These are phyloP conservation scores for Eutrema heterophyllum DNA, from an alignment of 345 rosid species.

Conservation along the genomic window DNA sequence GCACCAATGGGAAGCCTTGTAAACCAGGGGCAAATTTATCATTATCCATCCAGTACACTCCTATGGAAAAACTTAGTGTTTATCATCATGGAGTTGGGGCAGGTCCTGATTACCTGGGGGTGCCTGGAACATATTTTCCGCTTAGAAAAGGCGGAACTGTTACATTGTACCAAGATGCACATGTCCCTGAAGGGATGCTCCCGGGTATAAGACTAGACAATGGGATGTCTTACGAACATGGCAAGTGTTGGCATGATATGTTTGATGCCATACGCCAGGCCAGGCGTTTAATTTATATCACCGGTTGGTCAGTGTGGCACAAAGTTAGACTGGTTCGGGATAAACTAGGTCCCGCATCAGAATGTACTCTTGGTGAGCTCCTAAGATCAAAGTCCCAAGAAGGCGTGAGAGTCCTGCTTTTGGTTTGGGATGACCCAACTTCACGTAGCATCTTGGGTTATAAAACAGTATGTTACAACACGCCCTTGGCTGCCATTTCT, in stretches of 20 bases:
- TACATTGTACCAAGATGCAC: constrained; percentile 85
- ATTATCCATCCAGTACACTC: constrained; percentile 60
- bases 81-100: constrained; percentile 54
- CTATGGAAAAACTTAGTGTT: constrained; percentile 39
- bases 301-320: constrained; percentile 86
- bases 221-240: constrained; percentile 42
- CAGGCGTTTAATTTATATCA: constrained; percentile 64
- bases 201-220: constrained; percentile 56
- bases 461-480: constrained; percentile 46
- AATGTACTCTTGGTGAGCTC: constrained; percentile 63
- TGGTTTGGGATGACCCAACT: constrained; percentile 94
- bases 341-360: constrained; percentile 29
- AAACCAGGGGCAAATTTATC: constrained; percentile 63
- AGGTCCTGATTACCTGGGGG: constrained; percentile 55
- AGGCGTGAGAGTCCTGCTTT: constrained; percentile 86
- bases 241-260: constrained; percentile 74
- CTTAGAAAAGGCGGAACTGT: constrained; percentile 69
- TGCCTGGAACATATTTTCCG: constrained; percentile 82
- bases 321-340: constrained; percentile 56
- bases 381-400: constrained; percentile 76
- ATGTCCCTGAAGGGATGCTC: constrained; percentile 53
- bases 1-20: constrained; percentile 52
- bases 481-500: neutral
- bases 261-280: constrained; percentile 70
- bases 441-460: constrained; percentile 63